Evolutionary conservation across 163 green algal species (phyloP).

Genomic region (Chlorella variabilis): DNA sequence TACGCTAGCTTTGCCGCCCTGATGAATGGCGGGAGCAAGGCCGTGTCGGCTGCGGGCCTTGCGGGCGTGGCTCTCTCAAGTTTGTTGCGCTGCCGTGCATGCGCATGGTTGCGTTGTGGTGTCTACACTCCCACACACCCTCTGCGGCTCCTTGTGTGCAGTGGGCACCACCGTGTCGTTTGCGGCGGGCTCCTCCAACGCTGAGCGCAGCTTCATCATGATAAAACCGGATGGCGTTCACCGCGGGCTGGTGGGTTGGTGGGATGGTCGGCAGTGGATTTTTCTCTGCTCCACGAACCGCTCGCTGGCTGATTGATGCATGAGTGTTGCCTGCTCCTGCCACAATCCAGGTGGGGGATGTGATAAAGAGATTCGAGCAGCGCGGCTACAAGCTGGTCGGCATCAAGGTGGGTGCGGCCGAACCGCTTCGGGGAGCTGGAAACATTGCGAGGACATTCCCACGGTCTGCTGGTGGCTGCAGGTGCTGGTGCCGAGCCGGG

Average conservation of each 20-base stretch:
- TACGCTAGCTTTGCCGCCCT: neutral
- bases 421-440: too few relatives aligned
- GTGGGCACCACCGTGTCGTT: conserved; percentile 38
- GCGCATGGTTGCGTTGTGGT: too few relatives aligned
- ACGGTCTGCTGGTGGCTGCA: conserved; percentile 4
- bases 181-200: conserved; percentile 13
- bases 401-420: conserved; percentile 63
- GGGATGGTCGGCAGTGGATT: too few relatives aligned
- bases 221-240: conserved; percentile 77
- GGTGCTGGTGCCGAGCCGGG: conserved; percentile 33
- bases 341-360: conserved; percentile 76
- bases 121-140: too few relatives aligned
- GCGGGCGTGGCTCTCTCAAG: neutral
- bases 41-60: neutral
- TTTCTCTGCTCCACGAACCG: too few relatives aligned
- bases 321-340: too few relatives aligned
- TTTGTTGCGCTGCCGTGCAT: neutral
- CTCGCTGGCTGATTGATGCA: too few relatives aligned
- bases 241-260: neutral
- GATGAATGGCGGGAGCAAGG: neutral
- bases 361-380: conserved; percentile 83
- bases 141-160: too few relatives aligned
- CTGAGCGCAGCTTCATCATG: conserved; percentile 84
- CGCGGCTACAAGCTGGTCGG: conserved; percentile 83
- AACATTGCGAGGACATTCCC: too few relatives aligned